phyloP scores from a whole-genome alignment of 257 asterid species.

The Echium plantagineum region DNA sequence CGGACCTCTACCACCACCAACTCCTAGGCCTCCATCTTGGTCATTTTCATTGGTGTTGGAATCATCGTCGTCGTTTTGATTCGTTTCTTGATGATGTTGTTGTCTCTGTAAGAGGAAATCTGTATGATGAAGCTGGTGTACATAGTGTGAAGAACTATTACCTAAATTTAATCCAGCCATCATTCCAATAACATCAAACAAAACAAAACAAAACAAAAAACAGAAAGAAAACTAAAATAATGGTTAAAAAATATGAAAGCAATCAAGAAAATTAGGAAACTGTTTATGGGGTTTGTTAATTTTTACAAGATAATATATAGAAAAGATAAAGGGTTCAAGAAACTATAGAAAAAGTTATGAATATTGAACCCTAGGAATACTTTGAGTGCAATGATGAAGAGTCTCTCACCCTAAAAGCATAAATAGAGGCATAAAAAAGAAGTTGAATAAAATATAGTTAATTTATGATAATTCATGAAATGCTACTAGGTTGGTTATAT shows the following conservation, averaged over 20 bases:
- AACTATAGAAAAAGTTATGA: constrained; percentile 7
- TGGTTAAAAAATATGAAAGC: not conserved
- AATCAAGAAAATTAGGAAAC: not conserved
- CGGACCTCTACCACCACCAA: constrained; percentile 8
- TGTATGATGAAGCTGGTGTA: constrained; percentile 41
- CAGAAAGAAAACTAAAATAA: not conserved
- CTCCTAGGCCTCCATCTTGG: constrained; percentile 7
- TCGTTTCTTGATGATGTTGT: constrained; percentile 19
- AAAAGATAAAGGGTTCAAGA: not conserved
- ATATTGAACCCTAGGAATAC: constrained; percentile 3
- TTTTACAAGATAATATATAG: not conserved
- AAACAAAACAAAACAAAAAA: not conserved
- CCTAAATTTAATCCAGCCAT: constrained; percentile 85
- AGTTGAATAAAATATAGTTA: constrained; percentile 5
- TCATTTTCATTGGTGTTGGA: constrained; percentile 10
- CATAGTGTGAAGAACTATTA: constrained; percentile 41
- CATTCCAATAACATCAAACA: constrained; percentile 6
- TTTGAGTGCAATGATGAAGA: constrained; percentile 7
- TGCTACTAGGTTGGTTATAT: not conserved
- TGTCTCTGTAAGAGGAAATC: constrained; percentile 45
- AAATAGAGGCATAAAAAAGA: constrained; percentile 4
- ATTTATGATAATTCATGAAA: not conserved
- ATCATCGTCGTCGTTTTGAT: constrained; percentile 15
- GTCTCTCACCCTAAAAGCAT: constrained; percentile 7
- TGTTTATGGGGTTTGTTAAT: constrained; percentile 3